These are phyloP conservation scores for Massospora cicadina DNA, from an alignment of 371 early-diverging fungal genomes.

Conservation along the genomic window DNA sequence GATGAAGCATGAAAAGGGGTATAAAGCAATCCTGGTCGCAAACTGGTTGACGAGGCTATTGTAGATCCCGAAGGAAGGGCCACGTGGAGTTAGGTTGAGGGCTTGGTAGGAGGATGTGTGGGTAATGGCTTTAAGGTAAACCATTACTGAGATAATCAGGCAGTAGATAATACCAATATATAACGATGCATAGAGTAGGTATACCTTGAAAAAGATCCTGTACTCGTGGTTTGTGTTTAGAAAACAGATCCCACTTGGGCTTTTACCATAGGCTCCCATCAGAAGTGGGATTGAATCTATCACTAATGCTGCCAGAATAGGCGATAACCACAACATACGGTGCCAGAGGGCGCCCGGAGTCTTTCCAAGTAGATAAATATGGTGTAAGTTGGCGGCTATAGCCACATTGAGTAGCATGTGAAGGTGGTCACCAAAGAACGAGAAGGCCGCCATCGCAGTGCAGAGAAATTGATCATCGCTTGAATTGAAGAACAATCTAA, in stretches of 20 bases:
- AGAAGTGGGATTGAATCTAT: not conserved
- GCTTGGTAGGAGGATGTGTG: not conserved
- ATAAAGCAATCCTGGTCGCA: not conserved
- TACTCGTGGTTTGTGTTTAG: not conserved
- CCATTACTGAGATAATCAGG: not conserved
- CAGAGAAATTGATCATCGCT: not conserved
- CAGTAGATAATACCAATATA: not conserved
- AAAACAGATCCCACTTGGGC: not conserved
- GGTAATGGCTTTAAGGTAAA: not conserved
- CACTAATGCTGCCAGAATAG: not conserved
- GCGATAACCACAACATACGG: not conserved
- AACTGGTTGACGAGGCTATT: not conserved
- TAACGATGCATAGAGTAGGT: not conserved
- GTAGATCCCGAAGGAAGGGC: not conserved
- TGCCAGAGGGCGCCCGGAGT: not conserved
- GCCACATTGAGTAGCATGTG: not conserved
- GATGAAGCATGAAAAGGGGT: not conserved
- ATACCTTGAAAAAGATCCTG: not conserved
- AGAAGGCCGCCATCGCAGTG: not conserved
- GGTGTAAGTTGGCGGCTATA: not conserved
- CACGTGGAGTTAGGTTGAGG: not conserved
- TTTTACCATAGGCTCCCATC: not conserved
- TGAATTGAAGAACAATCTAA: not conserved
- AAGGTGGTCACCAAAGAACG: not conserved
- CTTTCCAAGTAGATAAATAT: not conserved